Conservation (phyloP, 139 green algal species). For the Chlamydomonas sp. region DNA sequence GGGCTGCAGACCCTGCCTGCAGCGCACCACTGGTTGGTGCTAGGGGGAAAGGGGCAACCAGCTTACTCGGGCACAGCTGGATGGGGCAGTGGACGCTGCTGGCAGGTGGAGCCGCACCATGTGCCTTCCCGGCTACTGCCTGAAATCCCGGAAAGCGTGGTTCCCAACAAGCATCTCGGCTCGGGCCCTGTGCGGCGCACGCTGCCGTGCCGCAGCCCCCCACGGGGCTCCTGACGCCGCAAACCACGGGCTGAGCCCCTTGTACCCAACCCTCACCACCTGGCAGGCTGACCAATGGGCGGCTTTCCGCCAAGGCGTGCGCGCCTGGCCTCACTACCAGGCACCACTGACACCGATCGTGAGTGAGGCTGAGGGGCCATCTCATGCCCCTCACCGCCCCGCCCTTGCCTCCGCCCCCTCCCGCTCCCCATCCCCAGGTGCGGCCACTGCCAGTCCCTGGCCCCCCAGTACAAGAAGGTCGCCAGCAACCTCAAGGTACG, state of each 20-base stretch:
- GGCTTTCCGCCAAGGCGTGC: background rate
- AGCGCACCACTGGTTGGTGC: no score
- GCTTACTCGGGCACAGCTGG: no score
- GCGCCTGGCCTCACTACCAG: background rate
- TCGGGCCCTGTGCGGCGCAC: no score
- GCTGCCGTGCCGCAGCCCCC: no score
- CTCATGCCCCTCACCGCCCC: background rate
- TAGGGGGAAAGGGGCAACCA: no score
- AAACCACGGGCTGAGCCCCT: background rate
- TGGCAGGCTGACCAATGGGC: background rate
- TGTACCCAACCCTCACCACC: background rate
- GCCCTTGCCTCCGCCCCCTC: background rate
- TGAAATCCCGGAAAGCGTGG: no score
- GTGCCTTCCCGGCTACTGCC: no score
- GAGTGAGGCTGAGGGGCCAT: background rate
- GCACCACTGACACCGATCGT: background rate
- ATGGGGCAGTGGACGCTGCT: no score
- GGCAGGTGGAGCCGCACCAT: no score
- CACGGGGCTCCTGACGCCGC: no score
- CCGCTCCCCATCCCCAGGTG: constrained; percentile 27
- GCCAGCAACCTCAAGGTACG: constrained; percentile 51
- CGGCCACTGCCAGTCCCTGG: constrained; percentile 53
- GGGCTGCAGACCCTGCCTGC: no score
- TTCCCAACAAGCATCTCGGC: no score
- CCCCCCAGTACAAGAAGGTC: constrained; percentile 45